phyloP scores from a whole-genome alignment of 176 grass and related monocot species.

The Aegilops sharonensis region DNA sequence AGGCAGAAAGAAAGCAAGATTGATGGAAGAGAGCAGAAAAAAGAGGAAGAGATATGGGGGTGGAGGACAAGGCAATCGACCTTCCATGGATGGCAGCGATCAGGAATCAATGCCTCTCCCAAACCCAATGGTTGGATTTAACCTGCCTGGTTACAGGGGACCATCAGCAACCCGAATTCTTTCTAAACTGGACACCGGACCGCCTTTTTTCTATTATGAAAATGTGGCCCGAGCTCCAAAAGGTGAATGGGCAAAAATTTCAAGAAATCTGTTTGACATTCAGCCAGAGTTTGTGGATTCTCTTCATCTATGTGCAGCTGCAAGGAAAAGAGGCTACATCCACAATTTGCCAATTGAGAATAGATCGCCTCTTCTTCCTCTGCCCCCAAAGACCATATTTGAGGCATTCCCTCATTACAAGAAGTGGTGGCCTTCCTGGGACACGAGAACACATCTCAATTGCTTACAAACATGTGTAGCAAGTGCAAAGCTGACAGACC shows the following conservation, averaged over 20 bases:
- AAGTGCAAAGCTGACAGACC: conserved; percentile 51
- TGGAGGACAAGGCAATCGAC: conserved; percentile 22
- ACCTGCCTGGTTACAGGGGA: conserved; percentile 35
- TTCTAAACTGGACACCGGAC: conserved; percentile 42
- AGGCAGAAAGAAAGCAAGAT: conserved; percentile 20
- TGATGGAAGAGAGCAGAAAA: conserved; percentile 20
- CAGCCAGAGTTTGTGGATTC: conserved; percentile 79
- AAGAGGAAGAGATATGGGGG: conserved; percentile 38
- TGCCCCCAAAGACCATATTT: conserved; percentile 55
- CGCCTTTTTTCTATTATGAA: conserved; percentile 82
- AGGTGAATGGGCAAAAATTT: conserved; percentile 59
- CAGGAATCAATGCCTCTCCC: conserved; percentile 32
- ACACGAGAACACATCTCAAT: conserved; percentile 65
- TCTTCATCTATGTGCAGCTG: conserved; percentile 57
- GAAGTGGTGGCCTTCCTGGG: conserved; percentile 82
- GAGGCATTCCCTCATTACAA: conserved; percentile 55
- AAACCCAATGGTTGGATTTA: conserved; percentile 63
- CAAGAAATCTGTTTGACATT: conserved; percentile 66
- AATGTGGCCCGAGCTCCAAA: conserved; percentile 80
- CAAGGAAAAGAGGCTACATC: conserved; percentile 78
- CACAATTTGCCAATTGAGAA: conserved; percentile 73
- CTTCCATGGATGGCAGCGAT: conserved; percentile 1
- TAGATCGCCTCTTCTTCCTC: conserved; percentile 47
- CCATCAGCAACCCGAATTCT: conserved; percentile 19
- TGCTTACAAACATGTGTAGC: conserved; percentile 65